Evolutionary conservation across 257 asterid species (phyloP), one percentile per base, ranked within the genome.

Genomic region (Nicotiana otophora): DNA sequence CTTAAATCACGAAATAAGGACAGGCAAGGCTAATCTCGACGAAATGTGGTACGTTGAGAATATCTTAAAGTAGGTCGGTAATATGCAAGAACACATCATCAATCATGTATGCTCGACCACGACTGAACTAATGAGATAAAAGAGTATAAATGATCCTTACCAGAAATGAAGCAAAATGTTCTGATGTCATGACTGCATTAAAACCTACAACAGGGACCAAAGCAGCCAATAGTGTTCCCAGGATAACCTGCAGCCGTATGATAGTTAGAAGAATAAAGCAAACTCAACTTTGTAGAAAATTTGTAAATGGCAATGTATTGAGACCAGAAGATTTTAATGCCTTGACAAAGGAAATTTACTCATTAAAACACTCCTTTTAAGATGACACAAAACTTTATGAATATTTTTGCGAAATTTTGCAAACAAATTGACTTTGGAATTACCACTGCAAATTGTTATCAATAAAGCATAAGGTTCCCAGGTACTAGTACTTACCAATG

Each of bases 151-250:
- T 74, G 62, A 69, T 77, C 82, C 98, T 92, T 84, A 96, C 99
- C 85, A 96, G 83, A 90, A 96, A 96, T 17, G 99, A 96, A 46
- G 98, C 98, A 86, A 96, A 96, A 87, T 96, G 99, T 85, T 96
- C 99, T 4, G 99, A 96, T 78, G 99, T 96, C 98, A 96, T 88
- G 78, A 96, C 97, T 76, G 99, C 99, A 89, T 96, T 96, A 88
- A 96, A 96, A 33, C 99, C 99, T 81, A 96, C 99, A 85, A 96
- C 99, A 57, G 99, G 98, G 83, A 96, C 99, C 90, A 94, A 88
- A 70, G 99, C 86, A 3, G 99, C 98, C 85, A 96, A 88, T 82
- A 96, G 58, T 42, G 99, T 96, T 81, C 99, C 99, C 85, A 96
- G 84, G 86, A 96, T 91, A 82, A 96, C 97, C 98, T 96, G 90